These are phyloP conservation scores for Yamadazyma sp. DNA, from an alignment of 805 yeast species.

Conservation along the genomic window DNA sequence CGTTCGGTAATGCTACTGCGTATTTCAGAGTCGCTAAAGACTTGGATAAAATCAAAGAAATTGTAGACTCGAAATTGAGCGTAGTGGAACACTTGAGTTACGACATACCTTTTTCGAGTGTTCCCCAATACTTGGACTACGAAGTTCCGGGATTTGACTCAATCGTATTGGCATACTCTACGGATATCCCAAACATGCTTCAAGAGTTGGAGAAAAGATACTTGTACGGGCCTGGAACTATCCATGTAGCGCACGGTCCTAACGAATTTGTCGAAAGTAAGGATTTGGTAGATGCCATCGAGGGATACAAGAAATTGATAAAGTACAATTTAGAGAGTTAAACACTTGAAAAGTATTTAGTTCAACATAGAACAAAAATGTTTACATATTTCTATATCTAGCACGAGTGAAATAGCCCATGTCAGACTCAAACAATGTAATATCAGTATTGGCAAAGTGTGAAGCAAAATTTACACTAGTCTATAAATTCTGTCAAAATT, in stretches of 20 bases:
- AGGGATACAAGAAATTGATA: slow-evolving; percentile 50
- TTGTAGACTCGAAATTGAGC: slow-evolving; percentile 36
- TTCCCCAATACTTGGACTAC: slow-evolving; percentile 52
- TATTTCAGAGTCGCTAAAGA: slow-evolving; percentile 56
- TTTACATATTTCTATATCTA: slow-evolving; percentile 48
- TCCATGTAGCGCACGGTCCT: slow-evolving; percentile 59
- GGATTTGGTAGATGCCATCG: slow-evolving; percentile 51
- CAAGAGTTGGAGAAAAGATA: slow-evolving; percentile 37
- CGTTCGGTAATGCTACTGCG: slow-evolving; percentile 49
- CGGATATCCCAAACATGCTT: slow-evolving; percentile 36
- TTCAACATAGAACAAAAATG: slow-evolving; percentile 19
- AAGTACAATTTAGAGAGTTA: slow-evolving; percentile 14
- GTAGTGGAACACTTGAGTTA: slow-evolving; percentile 24
- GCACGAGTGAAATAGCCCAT: slow-evolving; percentile 28
- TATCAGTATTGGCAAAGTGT: slow-evolving; percentile 35
- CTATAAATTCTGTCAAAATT: slow-evolving; percentile 15
- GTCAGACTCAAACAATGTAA: slow-evolving; percentile 49
- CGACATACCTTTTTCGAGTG: slow-evolving; percentile 19
- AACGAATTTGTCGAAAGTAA: slow-evolving; percentile 50
- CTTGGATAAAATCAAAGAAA: slow-evolving; percentile 33
- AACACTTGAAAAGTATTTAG: not conserved
- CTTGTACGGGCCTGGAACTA: slow-evolving; percentile 68
- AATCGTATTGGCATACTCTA: slow-evolving; percentile 48
- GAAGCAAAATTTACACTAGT: slow-evolving; percentile 18
- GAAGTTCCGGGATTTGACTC: slow-evolving; percentile 66